Conservation (phyloP, 306 rosid genomes). For the Abrus pulchellus region DNA sequence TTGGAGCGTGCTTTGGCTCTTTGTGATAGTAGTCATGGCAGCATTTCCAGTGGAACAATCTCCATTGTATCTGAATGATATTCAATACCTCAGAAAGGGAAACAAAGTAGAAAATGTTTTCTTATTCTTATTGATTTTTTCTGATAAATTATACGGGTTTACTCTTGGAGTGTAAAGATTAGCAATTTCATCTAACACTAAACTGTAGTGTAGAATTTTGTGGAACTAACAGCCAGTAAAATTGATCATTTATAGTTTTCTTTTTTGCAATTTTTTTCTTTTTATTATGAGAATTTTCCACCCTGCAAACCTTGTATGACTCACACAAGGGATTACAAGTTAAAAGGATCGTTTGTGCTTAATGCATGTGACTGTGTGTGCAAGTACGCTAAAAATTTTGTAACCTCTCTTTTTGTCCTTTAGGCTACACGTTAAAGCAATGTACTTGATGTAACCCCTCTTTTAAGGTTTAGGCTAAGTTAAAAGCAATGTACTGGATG, state of each 20-base stretch:
- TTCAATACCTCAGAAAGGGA: constrained; percentile 37
- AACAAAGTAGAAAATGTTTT: constrained; percentile 46
- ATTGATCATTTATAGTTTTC: not conserved
- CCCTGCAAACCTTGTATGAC: constrained; percentile 15
- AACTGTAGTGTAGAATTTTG: constrained; percentile 52
- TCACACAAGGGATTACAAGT: not conserved
- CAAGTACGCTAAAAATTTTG: not conserved
- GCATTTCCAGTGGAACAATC: constrained; percentile 83
- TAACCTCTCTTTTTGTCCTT: constrained; percentile 21
- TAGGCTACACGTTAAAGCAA: constrained; percentile 34
- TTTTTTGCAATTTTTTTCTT: constrained; percentile 5
- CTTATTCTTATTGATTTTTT: constrained; percentile 51
- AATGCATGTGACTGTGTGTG: not conserved
- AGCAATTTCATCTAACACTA: constrained; percentile 49
- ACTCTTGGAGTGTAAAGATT: constrained; percentile 48
- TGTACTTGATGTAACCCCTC: constrained; percentile 33
- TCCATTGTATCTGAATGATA: constrained; percentile 75
- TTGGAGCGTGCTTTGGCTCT: constrained; percentile 83
- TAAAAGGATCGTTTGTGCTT: constrained; percentile 3
- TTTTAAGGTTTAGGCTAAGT: constrained; percentile 20
- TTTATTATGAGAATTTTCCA: constrained; percentile 26
- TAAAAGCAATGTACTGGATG: constrained; percentile 26
- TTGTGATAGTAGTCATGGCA: constrained; percentile 86
- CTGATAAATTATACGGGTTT: constrained; percentile 43
- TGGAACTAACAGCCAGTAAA: constrained; percentile 44